Percentiles rank a stretch among this genome's conserved stretches.
phyloP scores from a whole-genome alignment of 148 eudicot genomes.

The Amaranthus hypochondriacus region DNA sequence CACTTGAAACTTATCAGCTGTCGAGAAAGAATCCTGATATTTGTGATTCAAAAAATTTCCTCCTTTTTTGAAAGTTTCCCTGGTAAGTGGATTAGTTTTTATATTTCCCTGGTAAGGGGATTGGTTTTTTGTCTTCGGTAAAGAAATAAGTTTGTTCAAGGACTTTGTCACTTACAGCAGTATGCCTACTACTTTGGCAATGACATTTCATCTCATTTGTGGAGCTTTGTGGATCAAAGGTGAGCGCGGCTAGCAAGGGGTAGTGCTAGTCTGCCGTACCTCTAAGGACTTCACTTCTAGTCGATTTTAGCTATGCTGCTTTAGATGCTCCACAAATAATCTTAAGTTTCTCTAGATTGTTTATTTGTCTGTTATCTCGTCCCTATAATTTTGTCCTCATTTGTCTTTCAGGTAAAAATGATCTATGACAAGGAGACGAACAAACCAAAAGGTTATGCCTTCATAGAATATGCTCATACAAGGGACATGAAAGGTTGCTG shows the following conservation, averaged over 20 bases:
- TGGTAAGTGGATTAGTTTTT: constrained; percentile 88
- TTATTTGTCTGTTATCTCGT: constrained; percentile 18
- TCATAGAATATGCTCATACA: constrained; percentile 86
- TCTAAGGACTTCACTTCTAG: constrained; percentile 43
- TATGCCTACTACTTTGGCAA: constrained; percentile 57
- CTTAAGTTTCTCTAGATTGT: constrained; percentile 6
- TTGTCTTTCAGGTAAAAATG: constrained; percentile 67
- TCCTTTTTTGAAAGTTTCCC: constrained; percentile 44
- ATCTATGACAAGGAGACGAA: constrained; percentile 64
- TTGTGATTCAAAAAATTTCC: constrained; percentile 27
- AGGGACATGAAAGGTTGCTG: constrained; percentile 96
- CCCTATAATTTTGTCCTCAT: constrained; percentile 15
- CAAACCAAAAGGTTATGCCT: constrained; percentile 95
- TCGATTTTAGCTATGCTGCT: constrained; percentile 19
- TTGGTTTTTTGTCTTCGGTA: constrained; percentile 52
- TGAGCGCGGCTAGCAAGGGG: constrained; percentile 99
- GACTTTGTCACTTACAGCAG: constrained; percentile 55
- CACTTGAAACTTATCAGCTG: constrained; percentile 58
- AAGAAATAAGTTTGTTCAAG: constrained; percentile 60
- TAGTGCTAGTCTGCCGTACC: constrained; percentile 97
- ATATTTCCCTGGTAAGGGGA: constrained; percentile 79
- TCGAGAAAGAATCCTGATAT: constrained; percentile 78
- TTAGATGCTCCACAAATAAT: constrained; percentile 13
- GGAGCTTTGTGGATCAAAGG: constrained; percentile 78
- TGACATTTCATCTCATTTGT: constrained; percentile 70